phyloP scores from a whole-genome alignment of 805 yeast species.

The Candida nanaspora region DNA sequence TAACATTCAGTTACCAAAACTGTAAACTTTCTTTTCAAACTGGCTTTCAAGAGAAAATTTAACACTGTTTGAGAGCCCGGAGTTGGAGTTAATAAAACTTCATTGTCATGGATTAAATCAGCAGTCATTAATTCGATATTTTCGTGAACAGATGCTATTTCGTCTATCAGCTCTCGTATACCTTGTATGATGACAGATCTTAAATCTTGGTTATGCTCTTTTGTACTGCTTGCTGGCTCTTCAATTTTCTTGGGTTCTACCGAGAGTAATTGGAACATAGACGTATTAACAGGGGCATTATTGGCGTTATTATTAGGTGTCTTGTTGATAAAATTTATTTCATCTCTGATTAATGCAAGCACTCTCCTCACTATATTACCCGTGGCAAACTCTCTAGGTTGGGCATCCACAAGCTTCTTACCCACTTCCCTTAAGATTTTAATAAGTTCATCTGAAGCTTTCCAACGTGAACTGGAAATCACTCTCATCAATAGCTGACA shows the following conservation, averaged over 20 bases:
- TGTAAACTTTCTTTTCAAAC: slow-evolving; percentile 83
- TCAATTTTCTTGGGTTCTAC: slow-evolving; percentile 23
- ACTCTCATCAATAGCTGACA: slow-evolving; percentile 83
- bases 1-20: slow-evolving; percentile 87
- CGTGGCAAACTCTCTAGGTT: slow-evolving; percentile 80
- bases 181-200: slow-evolving; percentile 87
- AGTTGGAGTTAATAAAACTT: slow-evolving; percentile 82
- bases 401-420: slow-evolving; percentile 60
- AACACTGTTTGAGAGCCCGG: slow-evolving; percentile 87
- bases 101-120: slow-evolving; percentile 91
- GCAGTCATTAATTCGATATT: slow-evolving; percentile 86
- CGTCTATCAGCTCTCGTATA: slow-evolving; percentile 87
- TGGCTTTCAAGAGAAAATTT: slow-evolving; percentile 79
- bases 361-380: slow-evolving; percentile 92
- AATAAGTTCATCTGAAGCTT: slow-evolving; percentile 65
- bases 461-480: slow-evolving; percentile 86
- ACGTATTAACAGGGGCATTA: slow-evolving; percentile 54
- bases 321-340: slow-evolving; percentile 45
- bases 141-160: slow-evolving; percentile 81
- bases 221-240: slow-evolving; percentile 16
- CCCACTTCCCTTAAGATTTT: slow-evolving; percentile 71
- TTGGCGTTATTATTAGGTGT: slow-evolving; percentile 12
- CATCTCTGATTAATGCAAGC: slow-evolving; percentile 80
- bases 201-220: slow-evolving; percentile 51
- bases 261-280: slow-evolving; percentile 84